Evolutionary conservation across 495 filamentous ascomycete species (phyloP).

Genomic region (Ascobolus immersus): DNA sequence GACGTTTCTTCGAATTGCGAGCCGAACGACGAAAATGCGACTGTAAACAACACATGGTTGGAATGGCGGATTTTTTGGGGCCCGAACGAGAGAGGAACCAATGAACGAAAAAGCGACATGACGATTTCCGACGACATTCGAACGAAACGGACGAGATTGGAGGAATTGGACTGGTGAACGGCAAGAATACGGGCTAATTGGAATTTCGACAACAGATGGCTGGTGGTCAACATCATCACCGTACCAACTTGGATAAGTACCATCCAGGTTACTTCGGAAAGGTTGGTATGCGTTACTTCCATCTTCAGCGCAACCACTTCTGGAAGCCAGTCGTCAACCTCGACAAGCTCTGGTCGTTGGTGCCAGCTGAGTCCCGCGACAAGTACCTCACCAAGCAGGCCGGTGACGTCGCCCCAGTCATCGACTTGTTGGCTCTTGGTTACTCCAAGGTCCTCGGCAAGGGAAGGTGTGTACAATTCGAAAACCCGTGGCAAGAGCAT

Average conservation of each 20-base stretch:
- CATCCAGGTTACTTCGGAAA: conserved; percentile 95
- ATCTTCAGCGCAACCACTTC: conserved; percentile 66
- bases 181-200: too few species aligned
- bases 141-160: too few species aligned
- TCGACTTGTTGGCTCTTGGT: conserved; percentile 74
- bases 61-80: too few species aligned
- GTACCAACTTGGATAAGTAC: conserved; percentile 86
- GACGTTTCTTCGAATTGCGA: too few species aligned
- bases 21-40: too few species aligned
- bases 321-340: conserved; percentile 85
- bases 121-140: too few species aligned
- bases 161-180: too few species aligned
- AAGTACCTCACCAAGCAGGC: conserved; percentile 36
- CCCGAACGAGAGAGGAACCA: too few species aligned
- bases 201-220: conserved; percentile 29
- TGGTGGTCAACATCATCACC: conserved; percentile 89
- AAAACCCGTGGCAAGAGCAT: background rate
- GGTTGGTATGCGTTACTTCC: conserved; percentile 92
- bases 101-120: too few species aligned
- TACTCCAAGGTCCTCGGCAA: conserved; percentile 89
- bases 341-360: conserved; percentile 68
- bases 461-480: conserved; percentile 22
- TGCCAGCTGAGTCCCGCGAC: conserved; percentile 44
- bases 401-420: conserved; percentile 61
- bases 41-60: too few species aligned